These are phyloP conservation scores for Termitomyces eurrhizus DNA, from an alignment of 768 basidiomycete genomes.

Conservation along the genomic window DNA sequence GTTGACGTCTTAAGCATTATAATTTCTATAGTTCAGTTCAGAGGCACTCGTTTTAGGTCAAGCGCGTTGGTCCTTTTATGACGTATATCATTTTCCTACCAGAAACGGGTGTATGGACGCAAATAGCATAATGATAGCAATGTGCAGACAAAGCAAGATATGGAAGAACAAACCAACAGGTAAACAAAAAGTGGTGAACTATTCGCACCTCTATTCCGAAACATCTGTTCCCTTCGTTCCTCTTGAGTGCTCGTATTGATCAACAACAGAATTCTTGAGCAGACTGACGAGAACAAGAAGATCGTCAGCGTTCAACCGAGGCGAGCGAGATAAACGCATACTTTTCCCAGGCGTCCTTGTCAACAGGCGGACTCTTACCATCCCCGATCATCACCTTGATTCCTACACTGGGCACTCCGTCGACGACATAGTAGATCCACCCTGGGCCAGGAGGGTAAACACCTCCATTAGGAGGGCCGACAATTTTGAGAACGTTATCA, in stretches of 20 bases:
- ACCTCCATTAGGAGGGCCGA: slow-evolving; percentile 57
- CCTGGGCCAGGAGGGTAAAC: slow-evolving; percentile 82
- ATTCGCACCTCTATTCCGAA: slow-evolving; percentile 4
- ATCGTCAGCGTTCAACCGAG: background rate
- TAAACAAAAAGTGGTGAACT: background rate
- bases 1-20: too few relatives aligned
- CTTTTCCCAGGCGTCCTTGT: slow-evolving; percentile 55
- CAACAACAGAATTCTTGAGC: slow-evolving; percentile 40
- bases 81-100: background rate
- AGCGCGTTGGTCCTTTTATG: background rate
- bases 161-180: background rate
- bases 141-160: background rate
- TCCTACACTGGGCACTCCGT: slow-evolving; percentile 64
- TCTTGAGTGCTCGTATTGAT: slow-evolving; percentile 45
- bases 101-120: background rate
- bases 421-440: slow-evolving; percentile 65
- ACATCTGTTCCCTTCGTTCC: slow-evolving; percentile 3
- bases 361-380: slow-evolving; percentile 56
- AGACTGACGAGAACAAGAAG: slow-evolving; percentile 31
- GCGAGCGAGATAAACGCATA: slow-evolving; percentile 27
- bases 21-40: too few relatives aligned
- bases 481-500: slow-evolving; percentile 49
- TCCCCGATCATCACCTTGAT: slow-evolving; percentile 65
- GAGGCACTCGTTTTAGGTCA: too few relatives aligned
- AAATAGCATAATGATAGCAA: background rate